Evolutionary conservation across 2,329 filamentous ascomycete genomes (phyloP).

Genomic region (Huntiella abstrusa): DNA sequence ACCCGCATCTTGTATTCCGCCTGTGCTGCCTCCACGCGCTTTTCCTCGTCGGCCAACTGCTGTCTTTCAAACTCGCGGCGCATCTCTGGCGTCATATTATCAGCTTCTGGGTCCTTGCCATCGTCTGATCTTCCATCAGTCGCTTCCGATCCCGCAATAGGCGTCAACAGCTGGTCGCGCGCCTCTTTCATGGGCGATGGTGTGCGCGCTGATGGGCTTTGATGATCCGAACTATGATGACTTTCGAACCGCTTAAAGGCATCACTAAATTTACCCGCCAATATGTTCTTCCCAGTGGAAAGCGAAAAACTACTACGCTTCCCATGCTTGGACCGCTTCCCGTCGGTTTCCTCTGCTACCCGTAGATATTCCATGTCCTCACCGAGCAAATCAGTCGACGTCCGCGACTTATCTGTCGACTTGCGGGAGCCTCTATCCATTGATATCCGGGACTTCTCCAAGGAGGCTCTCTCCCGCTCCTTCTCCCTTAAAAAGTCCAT

Average conservation of each 20-base stretch:
- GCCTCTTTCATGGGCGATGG: slow-evolving; percentile 31
- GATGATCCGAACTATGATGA: slow-evolving; percentile 19
- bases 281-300: slow-evolving; percentile 58
- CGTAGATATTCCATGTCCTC: slow-evolving; percentile 54
- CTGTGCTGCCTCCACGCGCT: slow-evolving; percentile 69
- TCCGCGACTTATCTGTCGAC: slow-evolving; percentile 7
- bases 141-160: slow-evolving; percentile 59
- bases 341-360: slow-evolving; percentile 48
- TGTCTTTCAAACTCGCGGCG: slow-evolving; percentile 74
- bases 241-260: slow-evolving; percentile 83
- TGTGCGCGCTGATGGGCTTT: slow-evolving; percentile 19
- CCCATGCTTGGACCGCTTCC: slow-evolving; percentile 38
- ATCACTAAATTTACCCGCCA: slow-evolving; percentile 81
- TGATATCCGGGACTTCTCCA: slow-evolving; percentile 8
- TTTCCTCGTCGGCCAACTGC: slow-evolving; percentile 70
- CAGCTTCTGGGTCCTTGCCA: slow-evolving; percentile 37
- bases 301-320: slow-evolving; percentile 60
- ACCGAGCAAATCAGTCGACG: slow-evolving; percentile 7
- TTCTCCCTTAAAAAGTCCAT: slow-evolving; percentile 66
- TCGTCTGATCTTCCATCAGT: slow-evolving; percentile 42
- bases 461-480: slow-evolving; percentile 26
- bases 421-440: slow-evolving; percentile 9
- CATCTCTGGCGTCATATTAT: slow-evolving; percentile 67
- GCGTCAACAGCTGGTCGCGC: slow-evolving; percentile 37
- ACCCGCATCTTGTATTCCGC: slow-evolving; percentile 71